Evolutionary conservation across 1,284 basidiomycete species (phyloP), one percentile per base, ranked within the genome.

Genomic region (Cutaneotrichosporon sp.): DNA sequence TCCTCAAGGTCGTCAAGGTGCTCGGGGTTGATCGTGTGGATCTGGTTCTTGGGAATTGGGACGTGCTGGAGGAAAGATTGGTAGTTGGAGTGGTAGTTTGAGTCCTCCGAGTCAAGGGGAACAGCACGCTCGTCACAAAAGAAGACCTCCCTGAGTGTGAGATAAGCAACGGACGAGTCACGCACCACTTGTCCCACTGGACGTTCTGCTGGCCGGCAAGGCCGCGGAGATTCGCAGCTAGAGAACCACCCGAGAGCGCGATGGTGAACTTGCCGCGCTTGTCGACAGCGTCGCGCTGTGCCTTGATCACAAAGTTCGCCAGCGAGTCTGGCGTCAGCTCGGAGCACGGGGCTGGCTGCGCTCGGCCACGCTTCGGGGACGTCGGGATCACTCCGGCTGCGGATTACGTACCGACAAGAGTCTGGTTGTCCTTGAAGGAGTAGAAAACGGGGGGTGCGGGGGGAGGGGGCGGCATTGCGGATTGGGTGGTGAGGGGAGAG

Each of bases 61-160:
- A 94, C 87, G 70, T 92, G 86, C 62, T 83, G 84, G 75, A 90
- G 92, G 69, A 99, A 84, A 59, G 84, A 81, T 49, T 84, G 78
- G 49, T 78, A 78, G 79, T 88, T 90, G 57, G 91, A 82, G 31
- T 77, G 72, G 79, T 96, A 93, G 76, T 98, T 99, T 33, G 90
- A 96, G 74, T 98, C 94, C 56, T 85, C 80, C 70, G 96, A 81
- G 76, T 93, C 85, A 66, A 97, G 84, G 0, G 92, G 90, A 12
- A 99, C 96, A 52, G 87, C 84, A 51, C 96, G 88, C 78, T 99
- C 96, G 74, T 99, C 96, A 48, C 86, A 91, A 74, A 97, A 98
- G 78, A 88, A 99, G 66, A 98, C 84, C 65, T 97, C 90, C 93
- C 93, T 97, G 73, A 4, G 20, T 17, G 49, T 35, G 10, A 45